Evolutionary conservation across 257 asterid species (phyloP).

Genomic region (Primulina tabacum): DNA sequence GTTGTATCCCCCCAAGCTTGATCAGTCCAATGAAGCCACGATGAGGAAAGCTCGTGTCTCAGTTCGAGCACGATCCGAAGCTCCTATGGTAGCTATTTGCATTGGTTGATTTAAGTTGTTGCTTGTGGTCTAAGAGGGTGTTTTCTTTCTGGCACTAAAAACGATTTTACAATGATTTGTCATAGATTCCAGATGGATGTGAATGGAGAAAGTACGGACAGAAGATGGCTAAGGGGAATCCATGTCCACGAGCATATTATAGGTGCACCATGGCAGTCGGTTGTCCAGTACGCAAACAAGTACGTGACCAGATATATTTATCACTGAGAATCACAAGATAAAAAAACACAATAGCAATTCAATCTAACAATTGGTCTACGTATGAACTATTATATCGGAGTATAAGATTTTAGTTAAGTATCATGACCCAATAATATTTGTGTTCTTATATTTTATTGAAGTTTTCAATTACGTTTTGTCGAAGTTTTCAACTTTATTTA

Average conservation of each 20-base stretch:
- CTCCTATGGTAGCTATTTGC: slow-evolving; percentile 54
- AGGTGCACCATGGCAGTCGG: slow-evolving; percentile 77
- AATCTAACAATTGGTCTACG: too few species aligned
- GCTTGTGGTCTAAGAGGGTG: not conserved
- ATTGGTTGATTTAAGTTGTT: not conserved
- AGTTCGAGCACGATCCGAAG: slow-evolving; percentile 95
- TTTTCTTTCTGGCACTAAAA: not conserved
- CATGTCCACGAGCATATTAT: slow-evolving; percentile 88
- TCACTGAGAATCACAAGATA: too few species aligned
- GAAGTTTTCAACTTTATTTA: too few species aligned
- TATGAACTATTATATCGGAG: too few species aligned
- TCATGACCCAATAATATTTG: too few species aligned
- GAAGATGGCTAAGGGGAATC: slow-evolving; percentile 79
- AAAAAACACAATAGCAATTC: too few species aligned
- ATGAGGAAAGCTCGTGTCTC: slow-evolving; percentile 97
- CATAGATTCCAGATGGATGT: slow-evolving; percentile 88
- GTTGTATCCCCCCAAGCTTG: slow-evolving; percentile 39
- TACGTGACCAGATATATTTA: not conserved
- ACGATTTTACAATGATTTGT: not conserved
- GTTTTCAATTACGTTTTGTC: too few species aligned
- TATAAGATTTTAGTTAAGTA: too few species aligned
- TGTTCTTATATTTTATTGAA: too few species aligned
- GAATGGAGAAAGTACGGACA: slow-evolving; percentile 98
- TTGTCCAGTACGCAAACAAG: slow-evolving; percentile 91
- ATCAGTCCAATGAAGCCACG: slow-evolving; percentile 63